Percentiles rank a stretch among this genome's conserved stretches.
These are phyloP conservation scores for Carallia brachiata DNA, from an alignment of 345 rosid genomes.

Conservation along the genomic window DNA sequence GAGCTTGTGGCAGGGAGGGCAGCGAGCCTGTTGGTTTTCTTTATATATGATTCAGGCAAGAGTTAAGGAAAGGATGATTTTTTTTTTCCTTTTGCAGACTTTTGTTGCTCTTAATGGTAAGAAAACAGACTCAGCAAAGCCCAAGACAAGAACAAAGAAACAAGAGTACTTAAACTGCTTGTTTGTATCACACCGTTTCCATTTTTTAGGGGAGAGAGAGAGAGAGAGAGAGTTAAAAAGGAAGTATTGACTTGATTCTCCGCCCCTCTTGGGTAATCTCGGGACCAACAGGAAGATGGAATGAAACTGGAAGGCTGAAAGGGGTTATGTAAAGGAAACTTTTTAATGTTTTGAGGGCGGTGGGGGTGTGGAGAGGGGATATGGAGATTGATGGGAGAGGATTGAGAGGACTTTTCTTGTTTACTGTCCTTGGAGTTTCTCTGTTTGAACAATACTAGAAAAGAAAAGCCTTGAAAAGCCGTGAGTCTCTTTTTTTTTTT, in stretches of 20 bases:
- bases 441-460: constrained; percentile 26
- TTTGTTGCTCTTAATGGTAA: constrained; percentile 15
- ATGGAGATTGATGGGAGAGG: constrained; percentile 31
- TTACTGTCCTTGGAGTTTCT: constrained; percentile 3
- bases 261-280: too few relatives aligned
- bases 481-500: background rate
- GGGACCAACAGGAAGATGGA: background rate
- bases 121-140: background rate
- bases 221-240: background rate
- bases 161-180: background rate
- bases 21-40: constrained; percentile 6
- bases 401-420: constrained; percentile 13
- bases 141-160: background rate
- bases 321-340: constrained; percentile 13
- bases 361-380: background rate
- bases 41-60: constrained; percentile 14
- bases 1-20: background rate
- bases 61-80: background rate
- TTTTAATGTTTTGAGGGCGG: background rate
- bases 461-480: constrained; percentile 2
- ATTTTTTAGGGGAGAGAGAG: constrained; percentile 11
- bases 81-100: constrained; percentile 9
- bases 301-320: constrained; percentile 3
- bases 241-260: too few relatives aligned
- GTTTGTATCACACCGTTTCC: constrained; percentile 28